These are phyloP conservation scores for Malbranchea cinnamomea DNA, from an alignment of 2,329 filamentous ascomycete species.

Conservation along the genomic window DNA sequence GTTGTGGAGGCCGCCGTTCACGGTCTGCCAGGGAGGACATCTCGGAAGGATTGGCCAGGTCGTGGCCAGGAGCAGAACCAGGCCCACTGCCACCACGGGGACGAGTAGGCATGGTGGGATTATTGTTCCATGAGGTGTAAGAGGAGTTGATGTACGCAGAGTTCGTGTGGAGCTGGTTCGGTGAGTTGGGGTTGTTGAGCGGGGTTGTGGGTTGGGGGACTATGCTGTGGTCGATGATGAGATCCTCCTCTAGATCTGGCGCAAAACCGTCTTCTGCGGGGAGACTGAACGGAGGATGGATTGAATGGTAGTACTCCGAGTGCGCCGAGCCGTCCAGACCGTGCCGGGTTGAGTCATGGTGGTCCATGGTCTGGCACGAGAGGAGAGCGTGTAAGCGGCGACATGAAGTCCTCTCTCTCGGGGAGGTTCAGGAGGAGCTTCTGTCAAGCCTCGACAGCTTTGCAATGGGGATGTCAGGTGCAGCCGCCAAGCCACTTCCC, in stretches of 20 bases:
- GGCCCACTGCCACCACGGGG: constrained; percentile 30
- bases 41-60: constrained; percentile 17
- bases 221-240: neutral
- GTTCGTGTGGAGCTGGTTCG: neutral
- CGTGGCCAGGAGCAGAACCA: constrained; percentile 22
- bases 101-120: constrained; percentile 20
- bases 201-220: neutral
- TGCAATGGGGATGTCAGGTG: too few species aligned
- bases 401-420: too few species aligned
- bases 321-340: too few species aligned
- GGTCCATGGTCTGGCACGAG: constrained; percentile 13
- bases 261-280: constrained; percentile 5
- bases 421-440: too few species aligned
- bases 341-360: constrained; percentile 18
- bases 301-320: too few species aligned
- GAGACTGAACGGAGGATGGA: constrained; percentile 5
- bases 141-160: constrained; percentile 1
- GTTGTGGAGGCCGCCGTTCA: constrained; percentile 41
- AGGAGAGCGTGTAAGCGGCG: too few species aligned
- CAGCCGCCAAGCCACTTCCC: too few species aligned
- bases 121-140: constrained; percentile 8
- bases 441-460: too few species aligned
- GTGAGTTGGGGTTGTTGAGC: neutral
- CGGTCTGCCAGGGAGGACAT: constrained; percentile 16
- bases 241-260: constrained; percentile 2